Conservation (phyloP, 108 stramenopile species). For the Aureococcus anophagefferens region DNA sequence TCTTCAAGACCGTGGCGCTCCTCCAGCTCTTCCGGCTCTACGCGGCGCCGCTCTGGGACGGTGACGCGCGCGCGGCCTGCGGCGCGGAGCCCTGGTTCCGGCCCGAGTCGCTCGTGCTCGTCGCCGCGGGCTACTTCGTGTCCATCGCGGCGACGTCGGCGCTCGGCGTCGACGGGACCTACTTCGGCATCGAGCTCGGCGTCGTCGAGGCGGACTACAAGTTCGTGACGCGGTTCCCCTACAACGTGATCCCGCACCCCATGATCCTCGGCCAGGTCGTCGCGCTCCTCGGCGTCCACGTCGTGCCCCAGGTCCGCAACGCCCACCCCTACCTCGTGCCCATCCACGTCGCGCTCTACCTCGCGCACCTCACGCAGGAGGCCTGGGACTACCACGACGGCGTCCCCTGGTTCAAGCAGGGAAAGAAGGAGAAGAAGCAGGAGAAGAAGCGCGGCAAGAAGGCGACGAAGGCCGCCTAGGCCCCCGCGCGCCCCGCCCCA, state of each 20-base stretch:
- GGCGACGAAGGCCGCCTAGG: too few species aligned
- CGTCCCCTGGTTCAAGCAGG: conserved; percentile 5
- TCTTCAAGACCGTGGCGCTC: conserved; percentile 27
- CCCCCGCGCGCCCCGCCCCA: too few species aligned
- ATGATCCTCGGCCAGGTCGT: conserved; percentile 30
- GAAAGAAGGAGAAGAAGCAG: too few species aligned
- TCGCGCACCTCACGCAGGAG: conserved; percentile 27
- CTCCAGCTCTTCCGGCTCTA: conserved; percentile 14
- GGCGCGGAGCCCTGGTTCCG: conserved; percentile 1
- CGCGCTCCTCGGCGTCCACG: conserved; percentile 17
- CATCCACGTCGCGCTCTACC: conserved; percentile 25
- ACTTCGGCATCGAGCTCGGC: conserved; percentile 33
- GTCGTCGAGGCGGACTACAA: conserved; percentile 16
- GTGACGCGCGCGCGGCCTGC: background rate
- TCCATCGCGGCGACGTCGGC: conserved; percentile 15
- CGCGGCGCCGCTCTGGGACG: conserved; percentile 2
- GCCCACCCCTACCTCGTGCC: conserved; percentile 23
- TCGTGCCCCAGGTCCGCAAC: conserved; percentile 11
- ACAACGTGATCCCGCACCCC: conserved; percentile 27
- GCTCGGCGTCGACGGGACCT: conserved; percentile 29
- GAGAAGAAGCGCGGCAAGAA: too few species aligned
- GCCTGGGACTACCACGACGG: conserved; percentile 6
- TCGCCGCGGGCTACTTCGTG: conserved; percentile 16
- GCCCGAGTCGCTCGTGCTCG: conserved; percentile 13
- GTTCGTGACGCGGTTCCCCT: conserved; percentile 31